A percentile compares a stretch with the other conserved stretches of the same genome.
phyloP scores from a whole-genome alignment of 1,139 yeast genomes.

The Ogataea hybrid region DNA sequence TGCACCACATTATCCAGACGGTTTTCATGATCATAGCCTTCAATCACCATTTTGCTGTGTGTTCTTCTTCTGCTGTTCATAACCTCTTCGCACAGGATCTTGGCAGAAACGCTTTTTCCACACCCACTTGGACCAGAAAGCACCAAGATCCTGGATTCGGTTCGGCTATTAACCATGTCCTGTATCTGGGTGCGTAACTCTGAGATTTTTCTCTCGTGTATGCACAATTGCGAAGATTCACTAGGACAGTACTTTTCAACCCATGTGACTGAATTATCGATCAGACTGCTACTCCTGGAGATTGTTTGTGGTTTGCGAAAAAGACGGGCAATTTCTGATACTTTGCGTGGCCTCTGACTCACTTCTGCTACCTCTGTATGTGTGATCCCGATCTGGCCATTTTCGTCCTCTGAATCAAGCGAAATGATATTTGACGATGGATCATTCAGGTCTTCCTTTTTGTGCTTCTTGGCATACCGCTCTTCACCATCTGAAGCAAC shows the following conservation, averaged over 20 bases:
- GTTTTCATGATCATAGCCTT: slow-evolving; percentile 2
- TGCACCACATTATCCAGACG: slow-evolving; percentile 35
- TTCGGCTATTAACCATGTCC: slow-evolving; percentile 34
- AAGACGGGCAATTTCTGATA: slow-evolving; percentile 3
- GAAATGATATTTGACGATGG: neutral
- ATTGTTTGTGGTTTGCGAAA: neutral
- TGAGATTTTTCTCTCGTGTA: slow-evolving; percentile 49
- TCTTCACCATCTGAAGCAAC: slow-evolving; percentile 7
- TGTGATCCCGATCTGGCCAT: neutral
- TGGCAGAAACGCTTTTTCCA: slow-evolving; percentile 70
- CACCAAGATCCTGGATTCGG: slow-evolving; percentile 48
- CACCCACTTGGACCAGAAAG: slow-evolving; percentile 87
- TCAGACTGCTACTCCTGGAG: neutral
- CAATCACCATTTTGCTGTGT: neutral
- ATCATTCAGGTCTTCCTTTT: neutral
- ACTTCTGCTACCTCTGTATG: neutral
- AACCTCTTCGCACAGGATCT: slow-evolving; percentile 51
- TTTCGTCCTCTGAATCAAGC: neutral
- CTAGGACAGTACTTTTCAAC: slow-evolving; percentile 58
- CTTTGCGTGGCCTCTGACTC: slow-evolving; percentile 2
- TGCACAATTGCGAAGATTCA: slow-evolving; percentile 48
- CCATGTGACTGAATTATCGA: slow-evolving; percentile 43
- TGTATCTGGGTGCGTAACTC: slow-evolving; percentile 20
- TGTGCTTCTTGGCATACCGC: neutral
- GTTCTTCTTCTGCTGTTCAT: slow-evolving; percentile 21